A percentile compares a stretch with the other conserved stretches of the same genome.
Evolutionary conservation across 2,329 filamentous ascomycete genomes (phyloP).

Genomic region (Xylaria polymorpha): DNA sequence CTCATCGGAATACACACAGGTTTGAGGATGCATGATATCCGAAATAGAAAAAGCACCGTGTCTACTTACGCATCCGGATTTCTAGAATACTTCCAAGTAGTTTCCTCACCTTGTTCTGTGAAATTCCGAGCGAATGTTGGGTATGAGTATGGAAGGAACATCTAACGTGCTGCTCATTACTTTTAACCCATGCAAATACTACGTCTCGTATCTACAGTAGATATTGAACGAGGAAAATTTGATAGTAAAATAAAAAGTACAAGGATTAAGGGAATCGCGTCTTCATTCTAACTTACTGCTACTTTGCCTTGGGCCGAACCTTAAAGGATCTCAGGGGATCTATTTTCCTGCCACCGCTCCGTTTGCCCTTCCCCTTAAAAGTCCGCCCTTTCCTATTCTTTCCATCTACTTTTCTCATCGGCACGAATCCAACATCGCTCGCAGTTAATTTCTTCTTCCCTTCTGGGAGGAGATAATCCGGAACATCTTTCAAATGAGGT

Average conservation of each 20-base stretch:
- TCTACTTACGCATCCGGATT: background rate
- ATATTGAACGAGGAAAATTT: background rate
- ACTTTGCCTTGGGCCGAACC: slow-evolving; percentile 61
- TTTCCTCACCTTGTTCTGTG: background rate
- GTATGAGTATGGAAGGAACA: background rate
- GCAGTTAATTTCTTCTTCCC: slow-evolving; percentile 75
- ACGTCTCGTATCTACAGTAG: background rate
- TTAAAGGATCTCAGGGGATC: slow-evolving; percentile 94
- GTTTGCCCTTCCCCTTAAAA: slow-evolving; percentile 61
- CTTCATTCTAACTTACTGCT: slow-evolving; percentile 28
- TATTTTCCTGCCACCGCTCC: slow-evolving; percentile 70
- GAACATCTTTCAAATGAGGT: slow-evolving; percentile 87
- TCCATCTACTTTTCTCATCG: slow-evolving; percentile 66
- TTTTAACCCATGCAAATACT: background rate
- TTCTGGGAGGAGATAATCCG: slow-evolving; percentile 90
- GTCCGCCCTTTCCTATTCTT: slow-evolving; percentile 60
- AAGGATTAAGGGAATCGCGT: background rate
- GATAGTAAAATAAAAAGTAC: too few relatives aligned
- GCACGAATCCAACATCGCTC: slow-evolving; percentile 80
- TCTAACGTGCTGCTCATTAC: background rate
- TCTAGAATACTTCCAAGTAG: background rate
- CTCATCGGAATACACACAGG: background rate
- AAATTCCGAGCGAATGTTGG: background rate
- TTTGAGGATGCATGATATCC: background rate
- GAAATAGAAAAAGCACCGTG: background rate